A percentile compares a stretch with the other conserved stretches of the same genome.
phyloP scores from a whole-genome alignment of 805 yeast species.

The Cyberlindnera xishuangbannaensis region DNA sequence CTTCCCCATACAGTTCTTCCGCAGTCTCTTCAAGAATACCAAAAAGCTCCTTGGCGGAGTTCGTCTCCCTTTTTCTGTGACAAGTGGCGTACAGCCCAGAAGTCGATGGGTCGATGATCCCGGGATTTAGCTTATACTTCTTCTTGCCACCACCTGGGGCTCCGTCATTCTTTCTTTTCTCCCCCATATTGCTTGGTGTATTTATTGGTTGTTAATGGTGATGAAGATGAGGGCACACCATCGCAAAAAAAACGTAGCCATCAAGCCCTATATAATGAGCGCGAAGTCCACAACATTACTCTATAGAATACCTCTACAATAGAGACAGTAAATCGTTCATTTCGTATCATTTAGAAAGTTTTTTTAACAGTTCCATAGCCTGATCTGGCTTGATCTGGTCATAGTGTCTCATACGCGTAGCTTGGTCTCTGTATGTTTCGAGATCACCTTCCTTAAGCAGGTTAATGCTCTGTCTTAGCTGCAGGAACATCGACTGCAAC shows the following conservation, averaged over 20 bases:
- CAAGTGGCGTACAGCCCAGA: slow-evolving; percentile 90
- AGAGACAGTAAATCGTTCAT: not conserved
- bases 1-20: slow-evolving; percentile 40
- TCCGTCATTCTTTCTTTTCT: slow-evolving; percentile 14
- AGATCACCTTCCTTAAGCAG: slow-evolving; percentile 58
- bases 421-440: slow-evolving; percentile 56
- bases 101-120: slow-evolving; percentile 75
- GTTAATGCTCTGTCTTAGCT: slow-evolving; percentile 74
- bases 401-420: slow-evolving; percentile 55
- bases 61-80: slow-evolving; percentile 70
- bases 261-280: no score
- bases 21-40: slow-evolving; percentile 50
- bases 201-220: not conserved
- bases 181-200: slow-evolving; percentile 13
- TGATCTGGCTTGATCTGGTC: slow-evolving; percentile 71
- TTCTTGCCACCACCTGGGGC: slow-evolving; percentile 12
- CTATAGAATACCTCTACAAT: not conserved
- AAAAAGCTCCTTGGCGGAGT: slow-evolving; percentile 69
- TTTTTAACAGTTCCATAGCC: slow-evolving; percentile 56
- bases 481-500: slow-evolving; percentile 67
- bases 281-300: not conserved
- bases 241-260: no score
- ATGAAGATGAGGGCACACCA: not conserved
- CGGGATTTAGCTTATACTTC: slow-evolving; percentile 38
- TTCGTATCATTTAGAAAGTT: slow-evolving; percentile 28